Percentiles rank a stretch among this genome's conserved stretches.
Evolutionary conservation across 2,329 filamentous ascomycete species (phyloP).

Genomic region (Ciborinia camelliae): DNA sequence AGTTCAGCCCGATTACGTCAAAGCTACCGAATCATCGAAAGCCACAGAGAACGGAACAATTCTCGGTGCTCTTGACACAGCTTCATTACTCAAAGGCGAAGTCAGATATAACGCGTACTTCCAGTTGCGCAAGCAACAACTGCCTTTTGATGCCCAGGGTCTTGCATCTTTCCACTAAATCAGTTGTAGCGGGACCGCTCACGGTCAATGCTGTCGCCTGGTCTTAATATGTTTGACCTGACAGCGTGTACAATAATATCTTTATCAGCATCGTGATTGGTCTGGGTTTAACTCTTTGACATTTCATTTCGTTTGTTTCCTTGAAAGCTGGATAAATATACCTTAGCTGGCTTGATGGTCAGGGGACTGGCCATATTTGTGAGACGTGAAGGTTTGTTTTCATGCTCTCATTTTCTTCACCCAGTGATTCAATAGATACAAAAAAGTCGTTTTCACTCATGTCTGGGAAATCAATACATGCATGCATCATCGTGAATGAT

Average conservation of each 20-base stretch:
- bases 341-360: constrained; percentile 10
- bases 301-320: constrained; percentile 8
- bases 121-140: constrained; percentile 33
- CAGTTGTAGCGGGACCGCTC: not conserved
- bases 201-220: not conserved
- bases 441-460: not conserved
- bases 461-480: not conserved
- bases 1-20: constrained; percentile 40
- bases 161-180: constrained; percentile 32
- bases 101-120: constrained; percentile 45
- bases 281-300: not conserved
- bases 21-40: constrained; percentile 39
- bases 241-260: constrained; percentile 5
- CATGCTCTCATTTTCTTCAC: not conserved
- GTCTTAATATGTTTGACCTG: constrained; percentile 1
- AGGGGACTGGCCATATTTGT: not conserved
- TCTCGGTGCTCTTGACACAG: constrained; percentile 43
- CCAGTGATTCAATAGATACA: not conserved
- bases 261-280: constrained; percentile 9
- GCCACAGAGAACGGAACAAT: constrained; percentile 44
- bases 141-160: constrained; percentile 31
- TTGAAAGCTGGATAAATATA: constrained; percentile 11
- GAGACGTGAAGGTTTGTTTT: not conserved
- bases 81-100: constrained; percentile 43
- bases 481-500: not conserved